Conservation (phyloP, 1,284 basidiomycete species). For the Earliella scabrosa region DNA sequence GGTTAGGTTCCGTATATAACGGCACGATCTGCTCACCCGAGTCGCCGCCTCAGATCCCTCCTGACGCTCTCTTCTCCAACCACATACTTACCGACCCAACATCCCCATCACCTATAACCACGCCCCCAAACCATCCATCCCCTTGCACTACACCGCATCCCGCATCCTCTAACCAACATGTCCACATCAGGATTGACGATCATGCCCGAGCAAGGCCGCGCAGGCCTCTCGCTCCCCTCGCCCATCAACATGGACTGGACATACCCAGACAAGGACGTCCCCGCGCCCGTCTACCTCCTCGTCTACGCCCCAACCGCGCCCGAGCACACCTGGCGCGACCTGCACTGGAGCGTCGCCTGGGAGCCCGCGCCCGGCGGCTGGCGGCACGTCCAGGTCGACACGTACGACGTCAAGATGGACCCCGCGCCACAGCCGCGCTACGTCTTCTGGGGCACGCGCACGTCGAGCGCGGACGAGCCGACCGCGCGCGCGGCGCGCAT, state of each 20-base stretch:
- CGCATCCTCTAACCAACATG: too few species aligned
- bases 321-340: conserved; percentile 2
- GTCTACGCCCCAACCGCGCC: background rate
- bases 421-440: conserved; percentile 10
- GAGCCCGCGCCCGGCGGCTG: conserved; percentile 1
- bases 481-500: background rate
- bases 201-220: conserved; percentile 6
- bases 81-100: too few species aligned
- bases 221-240: conserved; percentile 7
- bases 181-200: background rate
- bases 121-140: too few species aligned
- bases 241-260: conserved; percentile 10
- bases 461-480: background rate
- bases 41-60: too few species aligned
- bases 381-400: conserved; percentile 6
- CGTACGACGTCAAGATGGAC: conserved; percentile 7
- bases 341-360: conserved; percentile 8
- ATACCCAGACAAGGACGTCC: conserved; percentile 4
- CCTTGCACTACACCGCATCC: too few species aligned
- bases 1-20: too few species aligned
- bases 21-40: too few species aligned
- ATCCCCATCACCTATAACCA: too few species aligned
- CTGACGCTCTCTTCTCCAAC: too few species aligned
- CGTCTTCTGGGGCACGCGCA: conserved; percentile 10
- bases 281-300: conserved; percentile 1